These are phyloP conservation scores for Hygrophoropsis aurantiaca DNA, from an alignment of 768 basidiomycete species.

Conservation along the genomic window DNA sequence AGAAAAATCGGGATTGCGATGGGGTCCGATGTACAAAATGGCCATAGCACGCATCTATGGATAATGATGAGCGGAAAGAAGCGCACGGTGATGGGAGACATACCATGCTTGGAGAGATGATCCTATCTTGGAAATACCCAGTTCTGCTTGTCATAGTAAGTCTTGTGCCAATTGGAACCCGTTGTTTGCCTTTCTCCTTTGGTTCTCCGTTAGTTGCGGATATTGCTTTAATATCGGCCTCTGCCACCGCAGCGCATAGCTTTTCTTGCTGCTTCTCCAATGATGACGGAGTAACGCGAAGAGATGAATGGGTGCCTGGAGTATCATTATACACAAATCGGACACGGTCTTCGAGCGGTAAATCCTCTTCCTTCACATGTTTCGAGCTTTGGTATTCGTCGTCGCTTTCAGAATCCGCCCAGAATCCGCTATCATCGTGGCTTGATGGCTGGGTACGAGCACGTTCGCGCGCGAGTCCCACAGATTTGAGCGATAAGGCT, in stretches of 20 bases:
- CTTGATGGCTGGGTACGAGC: not conserved
- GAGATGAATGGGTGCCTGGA: conserved; percentile 11
- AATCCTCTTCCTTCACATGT: conserved; percentile 64
- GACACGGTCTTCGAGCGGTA: conserved; percentile 74
- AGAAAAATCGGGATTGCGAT: conserved; percentile 90
- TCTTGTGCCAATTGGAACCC: conserved; percentile 76
- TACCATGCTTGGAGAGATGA: conserved; percentile 96
- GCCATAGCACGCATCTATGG: conserved; percentile 99
- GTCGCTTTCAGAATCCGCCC: conserved; percentile 55
- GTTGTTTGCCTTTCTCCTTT: conserved; percentile 33
- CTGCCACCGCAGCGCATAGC: conserved; percentile 49
- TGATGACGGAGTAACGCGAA: conserved; percentile 37
- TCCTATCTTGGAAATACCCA: conserved; percentile 90
- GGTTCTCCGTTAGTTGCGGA: conserved; percentile 32
- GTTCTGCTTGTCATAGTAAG: conserved; percentile 95
- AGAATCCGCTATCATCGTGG: conserved; percentile 46
- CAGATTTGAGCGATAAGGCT: conserved; percentile 26
- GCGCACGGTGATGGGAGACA: conserved; percentile 26
- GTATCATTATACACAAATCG: conserved; percentile 47
- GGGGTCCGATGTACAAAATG: conserved; percentile 92
- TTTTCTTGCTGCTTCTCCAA: conserved; percentile 52
- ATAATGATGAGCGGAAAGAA: conserved; percentile 1
- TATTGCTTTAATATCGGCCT: conserved; percentile 48
- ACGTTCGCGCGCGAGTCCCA: conserved; percentile 9
- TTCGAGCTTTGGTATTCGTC: conserved; percentile 48